A percentile compares a stretch with the other conserved stretches of the same genome.
phyloP scores from a whole-genome alignment of 192 early-diverging fungal species.

The Podila verticillata region DNA sequence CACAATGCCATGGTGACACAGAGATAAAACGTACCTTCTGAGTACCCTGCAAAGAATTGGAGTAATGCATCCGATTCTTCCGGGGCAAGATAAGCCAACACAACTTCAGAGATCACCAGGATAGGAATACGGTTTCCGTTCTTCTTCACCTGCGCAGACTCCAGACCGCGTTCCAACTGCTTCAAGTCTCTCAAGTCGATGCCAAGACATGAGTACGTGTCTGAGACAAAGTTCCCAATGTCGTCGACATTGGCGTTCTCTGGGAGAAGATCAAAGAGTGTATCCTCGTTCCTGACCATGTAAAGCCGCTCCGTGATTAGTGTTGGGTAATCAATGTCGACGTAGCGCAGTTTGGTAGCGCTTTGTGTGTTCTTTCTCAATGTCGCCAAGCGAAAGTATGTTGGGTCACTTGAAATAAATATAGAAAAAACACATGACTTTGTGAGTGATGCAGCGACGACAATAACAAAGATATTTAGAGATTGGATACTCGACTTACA shows the following conservation, averaged over 20 bases:
- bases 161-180: constrained; percentile 5
- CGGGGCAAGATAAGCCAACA: constrained; percentile 36
- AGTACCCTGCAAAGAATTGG: constrained; percentile 27
- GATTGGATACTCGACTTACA: constrained; percentile 11
- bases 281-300: constrained; percentile 35
- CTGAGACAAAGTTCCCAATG: constrained; percentile 27
- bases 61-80: constrained; percentile 39
- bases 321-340: constrained; percentile 45
- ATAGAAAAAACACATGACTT: background rate
- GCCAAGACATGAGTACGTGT: constrained; percentile 38
- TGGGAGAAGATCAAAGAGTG: constrained; percentile 20
- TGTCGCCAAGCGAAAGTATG: constrained; percentile 28
- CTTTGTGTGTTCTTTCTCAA: constrained; percentile 8
- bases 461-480: background rate
- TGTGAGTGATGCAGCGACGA: background rate
- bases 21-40: constrained; percentile 21
- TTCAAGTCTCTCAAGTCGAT: constrained; percentile 34
- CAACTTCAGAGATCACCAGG: constrained; percentile 41
- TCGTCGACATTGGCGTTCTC: constrained; percentile 35
- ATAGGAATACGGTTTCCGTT: constrained; percentile 13
- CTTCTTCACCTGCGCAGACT: constrained; percentile 12
- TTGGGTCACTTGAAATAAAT: constrained; percentile 27
- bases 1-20: too few relatives aligned
- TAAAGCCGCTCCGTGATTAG: constrained; percentile 38
- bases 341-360: constrained; percentile 33